Evolutionary conservation across 148 eudicot genomes (phyloP).

Genomic region (Heliamphora exappendiculata): DNA sequence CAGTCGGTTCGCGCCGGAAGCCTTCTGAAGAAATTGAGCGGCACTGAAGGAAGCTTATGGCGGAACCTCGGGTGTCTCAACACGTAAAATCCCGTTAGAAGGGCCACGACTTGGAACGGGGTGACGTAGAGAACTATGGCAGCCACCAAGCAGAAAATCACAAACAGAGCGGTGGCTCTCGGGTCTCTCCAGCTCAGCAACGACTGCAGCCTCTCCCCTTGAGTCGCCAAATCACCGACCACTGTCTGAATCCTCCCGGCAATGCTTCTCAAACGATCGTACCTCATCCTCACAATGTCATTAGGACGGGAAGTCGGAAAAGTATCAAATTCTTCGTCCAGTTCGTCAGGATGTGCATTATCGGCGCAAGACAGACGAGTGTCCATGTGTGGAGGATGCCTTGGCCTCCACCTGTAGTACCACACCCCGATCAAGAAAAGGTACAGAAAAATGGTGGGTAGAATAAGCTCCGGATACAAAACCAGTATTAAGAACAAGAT

Average conservation of each 20-base stretch:
- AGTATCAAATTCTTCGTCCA: constrained; percentile 86
- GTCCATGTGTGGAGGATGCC: constrained; percentile 89
- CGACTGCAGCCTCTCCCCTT: constrained; percentile 81
- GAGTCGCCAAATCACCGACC: constrained; percentile 93
- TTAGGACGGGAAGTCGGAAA: constrained; percentile 60
- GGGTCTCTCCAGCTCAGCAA: constrained; percentile 91
- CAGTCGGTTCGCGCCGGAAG: constrained; percentile 18
- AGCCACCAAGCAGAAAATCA: constrained; percentile 51
- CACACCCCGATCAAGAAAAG: constrained; percentile 54
- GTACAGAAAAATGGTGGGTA: constrained; percentile 39
- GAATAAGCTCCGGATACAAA: constrained; percentile 52
- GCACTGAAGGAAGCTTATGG: constrained; percentile 22
- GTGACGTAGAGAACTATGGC: constrained; percentile 33
- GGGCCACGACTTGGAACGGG: constrained; percentile 22
- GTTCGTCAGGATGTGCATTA: constrained; percentile 52
- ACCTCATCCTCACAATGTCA: constrained; percentile 67
- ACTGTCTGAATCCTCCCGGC: constrained; percentile 89
- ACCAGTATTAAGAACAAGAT: constrained; percentile 40
- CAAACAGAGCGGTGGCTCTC: constrained; percentile 69
- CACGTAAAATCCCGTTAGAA: constrained; percentile 14
- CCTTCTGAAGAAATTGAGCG: constrained; percentile 22
- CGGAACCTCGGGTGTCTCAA: constrained; percentile 22
- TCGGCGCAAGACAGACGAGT: constrained; percentile 64
- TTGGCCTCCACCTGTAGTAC: constrained; percentile 55
- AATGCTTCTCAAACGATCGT: constrained; percentile 78